phyloP scores from a whole-genome alignment of 148 eudicot species.

The Drosera capensis region DNA sequence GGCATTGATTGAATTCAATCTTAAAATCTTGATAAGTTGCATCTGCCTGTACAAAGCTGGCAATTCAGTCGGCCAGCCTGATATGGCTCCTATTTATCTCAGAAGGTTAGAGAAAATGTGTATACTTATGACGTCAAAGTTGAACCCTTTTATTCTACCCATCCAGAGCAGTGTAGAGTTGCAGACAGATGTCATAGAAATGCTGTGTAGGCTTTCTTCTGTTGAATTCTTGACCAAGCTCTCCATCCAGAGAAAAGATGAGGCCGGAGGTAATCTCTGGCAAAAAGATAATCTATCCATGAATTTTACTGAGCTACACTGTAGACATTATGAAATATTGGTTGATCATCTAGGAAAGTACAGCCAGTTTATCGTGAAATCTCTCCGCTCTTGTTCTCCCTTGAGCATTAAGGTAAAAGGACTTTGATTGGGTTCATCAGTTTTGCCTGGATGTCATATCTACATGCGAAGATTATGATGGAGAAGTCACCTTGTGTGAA shows the following conservation, averaged over 20 bases:
- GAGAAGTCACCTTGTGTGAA: constrained; percentile 23
- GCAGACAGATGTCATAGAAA: constrained; percentile 51
- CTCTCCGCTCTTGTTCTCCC: constrained; percentile 55
- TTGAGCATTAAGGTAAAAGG: constrained; percentile 62
- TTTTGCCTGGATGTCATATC: constrained; percentile 38
- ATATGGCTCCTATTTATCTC: constrained; percentile 35
- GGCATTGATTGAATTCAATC: constrained; percentile 61
- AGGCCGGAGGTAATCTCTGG: constrained; percentile 10
- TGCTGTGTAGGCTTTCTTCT: constrained; percentile 37
- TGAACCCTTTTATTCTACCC: constrained; percentile 38
- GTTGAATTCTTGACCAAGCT: constrained; percentile 54
- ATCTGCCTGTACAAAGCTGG: constrained; percentile 34
- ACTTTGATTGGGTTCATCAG: constrained; percentile 54
- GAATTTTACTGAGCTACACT: constrained; percentile 13
- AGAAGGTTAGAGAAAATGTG: constrained; percentile 48
- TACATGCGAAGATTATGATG: constrained; percentile 25
- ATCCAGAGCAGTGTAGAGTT: constrained; percentile 33
- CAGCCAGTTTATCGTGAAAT: constrained; percentile 31
- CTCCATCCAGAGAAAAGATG: constrained; percentile 18
- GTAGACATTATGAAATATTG: constrained; percentile 15
- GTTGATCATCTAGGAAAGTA: constrained; percentile 49
- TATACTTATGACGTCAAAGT: constrained; percentile 25
- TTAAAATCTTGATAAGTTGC: constrained; percentile 66
- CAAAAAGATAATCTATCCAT: constrained; percentile 12
- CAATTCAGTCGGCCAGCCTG: constrained; percentile 28